Conservation (phyloP, 768 basidiomycete species). For the Mycena maculata region DNA sequence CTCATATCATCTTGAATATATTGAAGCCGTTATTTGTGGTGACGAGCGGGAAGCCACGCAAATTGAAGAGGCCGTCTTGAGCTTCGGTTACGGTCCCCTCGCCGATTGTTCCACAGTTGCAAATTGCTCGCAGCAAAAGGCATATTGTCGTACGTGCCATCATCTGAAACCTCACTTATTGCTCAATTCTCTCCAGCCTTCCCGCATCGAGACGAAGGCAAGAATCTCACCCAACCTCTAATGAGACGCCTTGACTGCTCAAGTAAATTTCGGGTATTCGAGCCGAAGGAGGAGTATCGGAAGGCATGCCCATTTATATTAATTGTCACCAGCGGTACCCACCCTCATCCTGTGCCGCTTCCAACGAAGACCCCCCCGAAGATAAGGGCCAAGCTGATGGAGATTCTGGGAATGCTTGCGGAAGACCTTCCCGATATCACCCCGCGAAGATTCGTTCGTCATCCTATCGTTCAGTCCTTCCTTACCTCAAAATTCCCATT, state of each 20-base stretch:
- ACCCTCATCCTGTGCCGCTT: conserved; percentile 39
- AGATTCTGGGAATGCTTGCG: conserved; percentile 15
- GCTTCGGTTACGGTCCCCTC: conserved; percentile 12
- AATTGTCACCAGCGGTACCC: conserved; percentile 28
- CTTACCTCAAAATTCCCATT: conserved; percentile 22
- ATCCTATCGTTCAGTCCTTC: conserved; percentile 25
- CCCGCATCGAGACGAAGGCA: not conserved
- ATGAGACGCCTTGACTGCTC: conserved; percentile 18
- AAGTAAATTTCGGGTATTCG: conserved; percentile 19
- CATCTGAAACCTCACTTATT: no score
- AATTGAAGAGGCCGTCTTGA: conserved; percentile 5
- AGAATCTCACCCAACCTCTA: conserved; percentile 9
- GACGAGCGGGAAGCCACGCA: conserved; percentile 1
- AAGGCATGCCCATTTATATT: conserved; percentile 31
- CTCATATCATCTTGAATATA: conserved; percentile 5
- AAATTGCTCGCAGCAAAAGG: conserved; percentile 14
- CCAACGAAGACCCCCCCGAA: conserved; percentile 34
- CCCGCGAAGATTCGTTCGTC: conserved; percentile 26
- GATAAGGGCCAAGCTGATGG: conserved; percentile 6
- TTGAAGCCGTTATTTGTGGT: conserved; percentile 15
- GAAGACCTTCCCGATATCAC: conserved; percentile 36
- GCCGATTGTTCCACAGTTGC: conserved; percentile 11
- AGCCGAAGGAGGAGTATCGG: conserved; percentile 29
- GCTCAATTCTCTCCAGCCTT: no score
- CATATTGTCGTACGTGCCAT: conserved; percentile 10